Percentiles rank a stretch among this genome's conserved stretches.
Conservation (phyloP, 768 basidiomycete genomes). For the Kwoniella botswanensis region DNA sequence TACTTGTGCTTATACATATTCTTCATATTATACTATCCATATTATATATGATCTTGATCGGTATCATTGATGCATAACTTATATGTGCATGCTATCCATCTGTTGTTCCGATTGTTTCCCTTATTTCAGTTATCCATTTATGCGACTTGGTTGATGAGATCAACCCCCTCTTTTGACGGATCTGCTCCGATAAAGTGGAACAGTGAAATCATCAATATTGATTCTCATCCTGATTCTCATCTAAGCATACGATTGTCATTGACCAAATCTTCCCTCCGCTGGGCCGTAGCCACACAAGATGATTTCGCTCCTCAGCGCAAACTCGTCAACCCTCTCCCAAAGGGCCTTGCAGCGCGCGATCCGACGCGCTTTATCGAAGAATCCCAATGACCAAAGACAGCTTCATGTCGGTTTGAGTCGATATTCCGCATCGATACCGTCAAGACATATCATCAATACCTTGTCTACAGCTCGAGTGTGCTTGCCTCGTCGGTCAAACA, state of each 20-base stretch:
- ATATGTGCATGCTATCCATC: no score
- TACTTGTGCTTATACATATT: background rate
- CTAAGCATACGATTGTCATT: background rate
- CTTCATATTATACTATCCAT: background rate
- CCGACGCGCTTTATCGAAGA: background rate
- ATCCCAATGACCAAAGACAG: background rate
- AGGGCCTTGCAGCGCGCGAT: background rate
- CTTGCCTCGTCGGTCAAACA: background rate
- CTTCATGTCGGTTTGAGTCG: background rate
- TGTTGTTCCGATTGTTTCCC: no score
- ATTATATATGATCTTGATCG: background rate
- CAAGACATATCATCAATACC: background rate
- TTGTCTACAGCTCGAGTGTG: background rate
- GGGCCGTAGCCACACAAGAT: background rate
- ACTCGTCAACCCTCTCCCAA: background rate
- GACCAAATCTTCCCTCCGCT: background rate
- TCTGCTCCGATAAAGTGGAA: background rate
- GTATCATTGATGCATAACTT: no score
- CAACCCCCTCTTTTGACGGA: background rate
- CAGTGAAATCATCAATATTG: background rate
- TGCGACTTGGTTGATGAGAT: background rate
- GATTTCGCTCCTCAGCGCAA: background rate
- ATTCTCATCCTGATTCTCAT: background rate
- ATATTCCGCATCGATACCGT: background rate
- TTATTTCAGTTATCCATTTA: background rate